Conservation (phyloP, 2,329 filamentous ascomycete genomes). For the Fusarium tupiense region DNA sequence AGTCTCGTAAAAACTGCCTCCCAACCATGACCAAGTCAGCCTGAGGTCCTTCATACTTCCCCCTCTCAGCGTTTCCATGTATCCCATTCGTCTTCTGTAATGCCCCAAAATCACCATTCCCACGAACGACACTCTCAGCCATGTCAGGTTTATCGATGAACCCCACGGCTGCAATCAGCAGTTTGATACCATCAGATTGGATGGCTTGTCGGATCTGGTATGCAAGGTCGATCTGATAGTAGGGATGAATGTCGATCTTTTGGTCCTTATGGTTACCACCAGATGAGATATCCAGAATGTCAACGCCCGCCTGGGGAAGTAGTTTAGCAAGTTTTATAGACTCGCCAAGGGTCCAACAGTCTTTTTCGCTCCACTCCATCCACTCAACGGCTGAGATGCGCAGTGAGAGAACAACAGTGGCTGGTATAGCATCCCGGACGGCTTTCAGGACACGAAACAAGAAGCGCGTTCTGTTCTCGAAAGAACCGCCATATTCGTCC, state of each 20-base stretch:
- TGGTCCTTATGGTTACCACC: conserved; percentile 74
- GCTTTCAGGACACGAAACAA: conserved; percentile 63
- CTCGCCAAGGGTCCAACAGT: conserved; percentile 74
- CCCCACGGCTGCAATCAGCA: conserved; percentile 80
- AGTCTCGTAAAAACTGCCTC: conserved; percentile 82
- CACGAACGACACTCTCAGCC: conserved; percentile 54
- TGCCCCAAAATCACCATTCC: accelerated
- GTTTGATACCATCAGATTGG: conserved; percentile 53
- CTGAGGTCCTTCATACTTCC: conserved; percentile 51
- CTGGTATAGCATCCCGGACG: conserved; percentile 62
- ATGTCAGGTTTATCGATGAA: conserved; percentile 74
- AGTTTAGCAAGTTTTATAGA: conserved; percentile 52
- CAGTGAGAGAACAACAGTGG: conserved; percentile 65
- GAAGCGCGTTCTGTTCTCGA: conserved; percentile 70
- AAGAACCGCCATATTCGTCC: conserved; percentile 71
- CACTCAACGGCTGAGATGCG: conserved; percentile 70
- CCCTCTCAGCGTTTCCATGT: conserved; percentile 49
- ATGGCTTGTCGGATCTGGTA: conserved; percentile 75
- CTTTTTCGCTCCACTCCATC: conserved; percentile 59
- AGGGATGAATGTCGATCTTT: conserved; percentile 67
- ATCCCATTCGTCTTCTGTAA: accelerated
- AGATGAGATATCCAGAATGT: conserved; percentile 83
- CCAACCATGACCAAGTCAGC: conserved; percentile 78
- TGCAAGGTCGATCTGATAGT: conserved; percentile 80
- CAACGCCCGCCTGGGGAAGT: conserved; percentile 77